Evolutionary conservation across 2,329 filamentous ascomycete genomes (phyloP), one percentile per base, ranked within the genome.

Genomic region (Alternaria conjuncta): DNA sequence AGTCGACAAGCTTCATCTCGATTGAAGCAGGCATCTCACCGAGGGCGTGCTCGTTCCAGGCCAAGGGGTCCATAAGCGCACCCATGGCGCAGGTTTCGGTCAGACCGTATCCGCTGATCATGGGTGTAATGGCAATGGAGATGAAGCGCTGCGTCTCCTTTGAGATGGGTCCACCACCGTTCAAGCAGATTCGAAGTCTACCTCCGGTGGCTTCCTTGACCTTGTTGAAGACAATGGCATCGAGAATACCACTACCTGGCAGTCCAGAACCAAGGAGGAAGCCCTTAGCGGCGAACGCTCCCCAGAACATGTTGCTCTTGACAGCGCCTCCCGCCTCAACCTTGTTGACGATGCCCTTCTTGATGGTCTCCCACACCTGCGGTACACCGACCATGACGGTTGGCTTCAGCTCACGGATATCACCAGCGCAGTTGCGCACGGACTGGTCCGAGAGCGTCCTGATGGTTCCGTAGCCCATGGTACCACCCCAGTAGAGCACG

Each of bases 361-460:
- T 95, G 74, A 99, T 91, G 1, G 93, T 94, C 83, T 99, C 96
- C 94, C 95, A 99, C 30, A 99, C 91, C 62, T 96, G 94, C 2
- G 96, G 96, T 4, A 99, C 96, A 79, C 96, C 96, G 43, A 97
- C 92, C 78, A 99, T 87, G 77, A 97, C 87, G 2, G 94, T 96
- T 1, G 96, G 96, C 72, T 87, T 88, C 78, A 98, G 91, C 76
- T 97, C 94, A 64, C 92, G 91, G 82, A 99, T 97, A 74, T 99
- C 96, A 71, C 96, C 95, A 71, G 90, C 89, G 84, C 92, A 97
- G 81, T 98, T 96, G 70, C 90, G 90, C 81, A 97, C 91, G 20
- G 92, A 96, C 4, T 84, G 82, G 77, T 98, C 95, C 8, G 94
- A 92, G 59, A 99, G 86, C 0, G 96, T 98, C 74, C 93, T 90